A percentile compares a stretch with the other conserved stretches of the same genome.
Evolutionary conservation across 768 basidiomycete species (phyloP).

Genomic region (Suillus americanus): DNA sequence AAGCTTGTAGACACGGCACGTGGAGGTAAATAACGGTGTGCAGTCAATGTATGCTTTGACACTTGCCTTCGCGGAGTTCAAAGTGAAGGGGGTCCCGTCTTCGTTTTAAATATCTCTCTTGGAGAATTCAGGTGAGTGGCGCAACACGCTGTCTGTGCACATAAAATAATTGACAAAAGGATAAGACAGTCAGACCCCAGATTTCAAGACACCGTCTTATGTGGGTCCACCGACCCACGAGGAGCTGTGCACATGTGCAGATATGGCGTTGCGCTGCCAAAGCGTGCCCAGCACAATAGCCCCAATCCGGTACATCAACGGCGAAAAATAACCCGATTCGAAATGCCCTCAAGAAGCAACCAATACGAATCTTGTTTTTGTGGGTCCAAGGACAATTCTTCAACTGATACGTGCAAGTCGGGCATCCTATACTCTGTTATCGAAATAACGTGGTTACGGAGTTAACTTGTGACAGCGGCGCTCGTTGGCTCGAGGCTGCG

Average conservation of each 20-base stretch:
- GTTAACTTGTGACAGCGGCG: not conserved
- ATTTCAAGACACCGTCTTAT: not conserved
- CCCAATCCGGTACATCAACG: not conserved
- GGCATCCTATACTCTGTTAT: not conserved
- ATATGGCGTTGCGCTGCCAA: not conserved
- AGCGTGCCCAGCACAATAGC: not conserved
- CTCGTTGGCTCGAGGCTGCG: not conserved
- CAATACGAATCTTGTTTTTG: not conserved
- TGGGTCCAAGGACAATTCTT: not conserved
- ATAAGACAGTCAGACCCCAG: not conserved
- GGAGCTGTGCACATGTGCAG: not conserved
- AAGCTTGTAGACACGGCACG: not conserved
- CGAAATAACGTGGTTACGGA: not conserved
- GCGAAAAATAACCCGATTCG: not conserved
- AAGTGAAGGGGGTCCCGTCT: not conserved
- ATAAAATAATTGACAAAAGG: not conserved
- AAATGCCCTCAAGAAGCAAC: not conserved
- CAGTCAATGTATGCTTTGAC: not conserved
- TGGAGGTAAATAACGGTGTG: too few relatives aligned
- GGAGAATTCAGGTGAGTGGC: not conserved
- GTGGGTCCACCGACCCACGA: constrained; percentile 2
- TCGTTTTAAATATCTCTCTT: not conserved
- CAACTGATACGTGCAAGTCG: not conserved
- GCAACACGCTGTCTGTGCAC: not conserved
- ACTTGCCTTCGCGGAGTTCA: not conserved